Base-by-base conservation (phyloP, 345 rosid genomes). In the Populus deltoides region DNA sequence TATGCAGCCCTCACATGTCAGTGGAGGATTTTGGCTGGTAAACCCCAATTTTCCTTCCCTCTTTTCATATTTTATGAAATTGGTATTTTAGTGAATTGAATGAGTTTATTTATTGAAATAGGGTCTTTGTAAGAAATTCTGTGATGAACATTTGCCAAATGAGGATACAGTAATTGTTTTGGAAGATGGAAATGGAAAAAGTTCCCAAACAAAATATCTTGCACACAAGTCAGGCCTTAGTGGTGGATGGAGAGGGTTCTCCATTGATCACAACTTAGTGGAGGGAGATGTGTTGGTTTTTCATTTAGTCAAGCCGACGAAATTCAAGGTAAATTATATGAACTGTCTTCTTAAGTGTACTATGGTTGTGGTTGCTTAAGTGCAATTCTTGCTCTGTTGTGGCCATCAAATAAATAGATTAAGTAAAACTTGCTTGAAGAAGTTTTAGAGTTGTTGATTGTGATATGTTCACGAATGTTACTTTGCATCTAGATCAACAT, bases 11-110 rank as follows among this genome's bases (percentile, higher is more conserved):
- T 47, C 51, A 47, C 59, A 69, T 51, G 73, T 68, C 17, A 53
- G 73, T 1, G 78, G 79, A 74, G 78, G 82, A 16, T 80, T 80
- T 63, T 80, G 81, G 81, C 75, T 79, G 81, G 81, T 79, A 43
- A 39, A 20, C n/a, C 20, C 45, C 51, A 29, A 6, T 45, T 43
- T 59, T n/a, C 3, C 13, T 3, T n/a, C 16, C 7, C 27, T 41
- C 55, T 5, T 51, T 25, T 15, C 8, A 17, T 13, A 31, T 36
- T 49, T 71, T 65, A 6, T 27, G 18, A 20, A 17, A 36, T 45
- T 36, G 24, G 31, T 39, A 10, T 7, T 38, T 15, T 47, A 38
- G 35, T 4, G 49, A 22, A 13, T 27, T 29, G 39, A 45, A 11
- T 24, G 33, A 20, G 7, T 47, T 61, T 25, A 63, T 33, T 27